phyloP scores from a whole-genome alignment of 768 basidiomycete genomes.

The Lactarius hatsudake region DNA sequence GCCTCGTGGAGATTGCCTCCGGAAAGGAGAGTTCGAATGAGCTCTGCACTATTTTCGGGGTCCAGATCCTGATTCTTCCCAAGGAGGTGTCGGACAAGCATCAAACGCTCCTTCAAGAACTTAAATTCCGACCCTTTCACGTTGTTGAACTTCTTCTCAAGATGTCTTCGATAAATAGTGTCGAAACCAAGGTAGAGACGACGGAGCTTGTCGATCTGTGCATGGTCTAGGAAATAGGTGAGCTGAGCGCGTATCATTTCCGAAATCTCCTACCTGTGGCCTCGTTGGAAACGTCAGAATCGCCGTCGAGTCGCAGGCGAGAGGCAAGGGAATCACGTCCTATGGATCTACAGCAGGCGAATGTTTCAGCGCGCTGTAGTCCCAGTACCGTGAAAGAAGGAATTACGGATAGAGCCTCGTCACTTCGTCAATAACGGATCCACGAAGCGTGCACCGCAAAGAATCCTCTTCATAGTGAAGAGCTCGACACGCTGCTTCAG shows the following conservation, averaged over 20 bases:
- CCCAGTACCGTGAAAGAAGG: too few relatives aligned
- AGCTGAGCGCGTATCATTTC: background rate
- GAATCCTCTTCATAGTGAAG: background rate
- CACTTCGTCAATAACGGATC: background rate
- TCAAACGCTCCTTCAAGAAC: background rate
- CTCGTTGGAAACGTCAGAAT: background rate
- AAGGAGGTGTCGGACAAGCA: background rate
- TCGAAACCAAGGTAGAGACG: background rate
- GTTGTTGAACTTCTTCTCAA: background rate
- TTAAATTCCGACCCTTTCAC: background rate
- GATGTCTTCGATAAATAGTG: background rate
- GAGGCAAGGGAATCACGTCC: background rate
- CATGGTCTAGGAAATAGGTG: background rate
- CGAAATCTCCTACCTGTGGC: background rate
- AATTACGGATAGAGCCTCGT: background rate
- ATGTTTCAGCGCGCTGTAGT: background rate
- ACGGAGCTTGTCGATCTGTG: background rate
- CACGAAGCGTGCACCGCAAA: background rate
- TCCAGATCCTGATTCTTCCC: background rate
- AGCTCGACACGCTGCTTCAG: background rate
- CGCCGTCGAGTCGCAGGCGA: background rate
- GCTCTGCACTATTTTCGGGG: background rate
- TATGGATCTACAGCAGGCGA: background rate
- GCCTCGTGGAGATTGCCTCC: background rate
- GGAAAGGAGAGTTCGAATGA: background rate